Evolutionary conservation across 2,329 filamentous ascomycete species (phyloP).

Genomic region (Zalaria obscura): DNA sequence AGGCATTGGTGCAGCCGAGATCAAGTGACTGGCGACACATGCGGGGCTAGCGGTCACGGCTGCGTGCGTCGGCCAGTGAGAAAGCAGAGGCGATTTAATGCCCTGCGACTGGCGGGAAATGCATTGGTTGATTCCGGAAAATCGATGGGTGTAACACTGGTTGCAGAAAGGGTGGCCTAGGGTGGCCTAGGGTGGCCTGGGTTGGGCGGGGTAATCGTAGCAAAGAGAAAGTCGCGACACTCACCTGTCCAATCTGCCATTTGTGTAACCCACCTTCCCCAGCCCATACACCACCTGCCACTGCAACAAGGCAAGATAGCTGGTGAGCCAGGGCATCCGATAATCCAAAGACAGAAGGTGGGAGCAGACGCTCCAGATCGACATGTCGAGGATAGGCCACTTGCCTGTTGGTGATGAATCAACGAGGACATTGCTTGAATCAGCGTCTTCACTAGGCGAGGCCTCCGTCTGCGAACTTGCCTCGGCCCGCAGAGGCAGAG

Average conservation of each 20-base stretch:
- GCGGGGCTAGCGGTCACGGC: slow-evolving; percentile 25
- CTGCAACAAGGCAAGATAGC: slow-evolving; percentile 61
- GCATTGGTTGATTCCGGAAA: neutral
- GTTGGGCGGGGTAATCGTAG: neutral
- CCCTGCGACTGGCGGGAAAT: neutral
- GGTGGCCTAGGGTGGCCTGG: too few relatives aligned
- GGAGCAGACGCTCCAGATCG: slow-evolving; percentile 59
- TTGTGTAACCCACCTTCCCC: slow-evolving; percentile 56
- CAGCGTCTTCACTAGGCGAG: too few relatives aligned
- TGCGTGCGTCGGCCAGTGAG: neutral
- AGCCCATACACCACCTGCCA: slow-evolving; percentile 60
- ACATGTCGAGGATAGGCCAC: slow-evolving; percentile 62
- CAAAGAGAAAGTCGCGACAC: slow-evolving; percentile 20
- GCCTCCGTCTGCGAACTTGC: too few relatives aligned
- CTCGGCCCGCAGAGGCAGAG: too few relatives aligned
- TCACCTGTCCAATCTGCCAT: slow-evolving; percentile 85
- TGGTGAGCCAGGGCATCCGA: slow-evolving; percentile 85
- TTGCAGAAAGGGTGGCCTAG: too few relatives aligned
- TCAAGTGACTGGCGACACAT: slow-evolving; percentile 49
- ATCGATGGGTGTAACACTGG: too few relatives aligned
- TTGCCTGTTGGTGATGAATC: slow-evolving; percentile 16
- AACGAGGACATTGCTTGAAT: too few relatives aligned
- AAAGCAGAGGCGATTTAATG: neutral
- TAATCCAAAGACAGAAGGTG: slow-evolving; percentile 58
- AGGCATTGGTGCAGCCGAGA: slow-evolving; percentile 23